Percentiles rank a stretch among this genome's conserved stretches.
phyloP scores from a whole-genome alignment of 202 grass and related monocot genomes.

The Setaria viridis region DNA sequence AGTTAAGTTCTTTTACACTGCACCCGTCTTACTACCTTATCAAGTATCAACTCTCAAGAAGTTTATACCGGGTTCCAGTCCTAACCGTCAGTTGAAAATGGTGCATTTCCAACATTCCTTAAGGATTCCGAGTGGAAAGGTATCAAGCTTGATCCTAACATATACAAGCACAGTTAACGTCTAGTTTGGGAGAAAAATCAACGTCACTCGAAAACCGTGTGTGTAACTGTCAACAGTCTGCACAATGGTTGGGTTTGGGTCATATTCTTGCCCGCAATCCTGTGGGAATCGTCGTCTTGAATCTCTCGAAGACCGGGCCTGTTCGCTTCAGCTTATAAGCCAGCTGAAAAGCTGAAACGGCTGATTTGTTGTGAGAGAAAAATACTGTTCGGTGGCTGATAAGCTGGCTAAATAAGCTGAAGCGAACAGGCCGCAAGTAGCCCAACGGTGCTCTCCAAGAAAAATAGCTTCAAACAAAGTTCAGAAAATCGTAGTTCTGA shows the following conservation, averaged over 20 bases:
- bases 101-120: not conserved
- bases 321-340: too few relatives aligned
- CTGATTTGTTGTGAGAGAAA: too few relatives aligned
- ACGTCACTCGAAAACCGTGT: not conserved
- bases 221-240: not conserved
- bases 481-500: slow-evolving; percentile 8
- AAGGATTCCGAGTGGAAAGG: not conserved
- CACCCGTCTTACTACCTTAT: not conserved
- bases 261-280: not conserved
- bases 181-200: not conserved
- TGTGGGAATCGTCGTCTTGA: not conserved
- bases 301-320: not conserved
- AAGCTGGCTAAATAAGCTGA: too few relatives aligned
- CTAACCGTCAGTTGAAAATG: not conserved
- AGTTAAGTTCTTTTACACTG: not conserved
- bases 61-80: too few relatives aligned
- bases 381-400: too few relatives aligned
- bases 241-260: not conserved
- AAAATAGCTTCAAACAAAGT: slow-evolving; percentile 21
- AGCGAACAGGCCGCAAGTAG: too few relatives aligned
- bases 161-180: not conserved
- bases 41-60: not conserved
- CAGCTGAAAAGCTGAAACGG: too few relatives aligned
- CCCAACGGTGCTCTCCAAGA: not conserved
- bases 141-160: not conserved